Percentiles rank a stretch among this genome's conserved stretches.
Conservation (phyloP, 495 filamentous ascomycete species). For the Talaromyces adpressus region DNA sequence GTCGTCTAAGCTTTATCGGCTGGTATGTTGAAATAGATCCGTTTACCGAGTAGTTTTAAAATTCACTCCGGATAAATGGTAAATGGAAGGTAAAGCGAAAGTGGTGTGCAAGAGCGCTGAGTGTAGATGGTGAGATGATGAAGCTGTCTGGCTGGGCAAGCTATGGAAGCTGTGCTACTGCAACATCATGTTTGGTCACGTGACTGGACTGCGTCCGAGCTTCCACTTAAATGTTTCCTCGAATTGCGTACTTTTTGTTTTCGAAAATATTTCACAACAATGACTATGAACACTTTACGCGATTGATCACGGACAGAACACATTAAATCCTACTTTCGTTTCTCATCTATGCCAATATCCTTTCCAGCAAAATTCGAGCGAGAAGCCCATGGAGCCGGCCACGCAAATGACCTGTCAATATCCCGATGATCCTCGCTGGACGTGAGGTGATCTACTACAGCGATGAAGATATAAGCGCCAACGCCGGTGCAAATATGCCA, state of each 20-base stretch:
- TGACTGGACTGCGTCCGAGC: not conserved
- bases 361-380: not conserved
- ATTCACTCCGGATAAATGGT: not conserved
- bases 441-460: conserved; percentile 12
- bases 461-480: conserved; percentile 28
- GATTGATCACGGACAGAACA: no score
- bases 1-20: not conserved
- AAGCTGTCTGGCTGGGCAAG: not conserved
- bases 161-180: not conserved
- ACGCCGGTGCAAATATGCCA: conserved; percentile 52
- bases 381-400: not conserved
- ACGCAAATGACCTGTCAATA: not conserved
- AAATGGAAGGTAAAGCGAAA: no score
- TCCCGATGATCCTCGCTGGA: not conserved
- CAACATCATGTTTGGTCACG: conserved; percentile 2
- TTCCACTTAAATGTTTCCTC: not conserved
- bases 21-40: not conserved
- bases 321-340: not conserved
- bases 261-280: no score
- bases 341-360: not conserved
- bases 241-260: no score
- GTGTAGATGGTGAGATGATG: not conserved
- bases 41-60: not conserved
- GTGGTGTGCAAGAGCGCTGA: not conserved
- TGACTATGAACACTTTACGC: not conserved